Base-by-base conservation (phyloP, 2,329 filamentous ascomycete genomes). In the Tetracladium maxilliforme region DNA sequence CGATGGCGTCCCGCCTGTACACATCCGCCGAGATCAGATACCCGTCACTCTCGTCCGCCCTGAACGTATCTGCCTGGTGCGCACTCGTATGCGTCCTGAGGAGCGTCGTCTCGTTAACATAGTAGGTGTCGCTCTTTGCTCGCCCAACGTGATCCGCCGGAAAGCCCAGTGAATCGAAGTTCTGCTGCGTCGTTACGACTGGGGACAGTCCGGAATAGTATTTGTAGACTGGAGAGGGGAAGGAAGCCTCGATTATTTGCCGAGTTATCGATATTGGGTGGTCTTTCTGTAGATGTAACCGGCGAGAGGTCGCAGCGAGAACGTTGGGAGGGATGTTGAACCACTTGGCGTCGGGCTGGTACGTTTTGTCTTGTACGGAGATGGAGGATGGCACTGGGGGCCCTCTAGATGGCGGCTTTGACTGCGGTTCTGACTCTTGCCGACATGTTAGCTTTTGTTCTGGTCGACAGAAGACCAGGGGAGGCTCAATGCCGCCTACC, bases 81-180 rank as follows among this genome's bases (percentile, higher is more conserved):
- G 90, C 90, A 37, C 81, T 90, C 3, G 87, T 95, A 49, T 98
- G 90, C 1, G 90, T 98, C 29, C 90, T 70, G 21, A 98, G 58
- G 3, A 98, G 73, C 0, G 80, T 92, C 25, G 70, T 54, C 36
- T 74, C 60, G 53, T 93, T 93, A 43, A 98, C 55, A 51, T 98
- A 98, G 60, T 95, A 98, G 1, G 90, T 95, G 52, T 98, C 90
- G 10, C 81, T 87, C 37, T 70, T 71, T 36, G 70, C 80, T 25
- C 90, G 76, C 31, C 90, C 90, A 4, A 84, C 80, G 42, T 98
- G 90, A 47, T 94, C 79, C 6, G 61, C 43, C 0, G 86, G 78
- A 45, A 98, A 95, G 22, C 86, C 86, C 6, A 98, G 61, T n/a
- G 86, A 90, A 52, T 98, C 90, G 46, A 98, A 98, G 49, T 98